Evolutionary conservation across 306 rosid genomes (phyloP).

Genomic region (Crotalaria pallida): DNA sequence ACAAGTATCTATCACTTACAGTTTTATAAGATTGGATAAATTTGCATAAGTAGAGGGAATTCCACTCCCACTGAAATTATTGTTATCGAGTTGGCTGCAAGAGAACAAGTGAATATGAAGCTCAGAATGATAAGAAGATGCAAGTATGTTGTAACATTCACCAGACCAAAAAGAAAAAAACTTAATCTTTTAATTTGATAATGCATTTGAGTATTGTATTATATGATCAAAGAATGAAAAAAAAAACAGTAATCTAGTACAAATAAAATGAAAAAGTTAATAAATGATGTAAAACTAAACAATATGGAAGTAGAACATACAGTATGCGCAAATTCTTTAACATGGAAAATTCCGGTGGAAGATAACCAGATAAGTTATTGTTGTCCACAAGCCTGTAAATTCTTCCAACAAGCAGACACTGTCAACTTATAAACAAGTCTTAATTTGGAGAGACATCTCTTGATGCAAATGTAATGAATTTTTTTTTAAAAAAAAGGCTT

Average conservation of each 20-base stretch:
- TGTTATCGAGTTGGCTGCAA: no score
- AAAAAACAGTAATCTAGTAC: neutral
- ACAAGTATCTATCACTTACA: no score
- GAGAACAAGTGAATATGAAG: no score
- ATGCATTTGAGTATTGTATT: neutral
- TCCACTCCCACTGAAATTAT: no score
- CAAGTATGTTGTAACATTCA: no score
- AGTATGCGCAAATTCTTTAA: slow-evolving; percentile 35
- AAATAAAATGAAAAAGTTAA: neutral
- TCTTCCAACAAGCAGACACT: slow-evolving; percentile 14
- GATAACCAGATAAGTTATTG: slow-evolving; percentile 48
- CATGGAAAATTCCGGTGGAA: slow-evolving; percentile 49
- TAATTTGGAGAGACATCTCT: slow-evolving; percentile 3
- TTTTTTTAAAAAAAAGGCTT: neutral
- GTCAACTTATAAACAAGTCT: neutral
- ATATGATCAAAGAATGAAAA: neutral
- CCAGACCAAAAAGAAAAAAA: neutral
- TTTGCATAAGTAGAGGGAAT: no score
- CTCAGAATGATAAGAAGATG: no score
- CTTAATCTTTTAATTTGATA: neutral
- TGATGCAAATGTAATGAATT: neutral
- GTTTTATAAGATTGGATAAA: no score
- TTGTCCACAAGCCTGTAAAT: slow-evolving; percentile 57
- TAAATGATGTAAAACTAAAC: slow-evolving; percentile 7
- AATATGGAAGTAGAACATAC: no score